These are phyloP conservation scores for Lactarius indigo DNA, from an alignment of 768 basidiomycete genomes.

Conservation along the genomic window DNA sequence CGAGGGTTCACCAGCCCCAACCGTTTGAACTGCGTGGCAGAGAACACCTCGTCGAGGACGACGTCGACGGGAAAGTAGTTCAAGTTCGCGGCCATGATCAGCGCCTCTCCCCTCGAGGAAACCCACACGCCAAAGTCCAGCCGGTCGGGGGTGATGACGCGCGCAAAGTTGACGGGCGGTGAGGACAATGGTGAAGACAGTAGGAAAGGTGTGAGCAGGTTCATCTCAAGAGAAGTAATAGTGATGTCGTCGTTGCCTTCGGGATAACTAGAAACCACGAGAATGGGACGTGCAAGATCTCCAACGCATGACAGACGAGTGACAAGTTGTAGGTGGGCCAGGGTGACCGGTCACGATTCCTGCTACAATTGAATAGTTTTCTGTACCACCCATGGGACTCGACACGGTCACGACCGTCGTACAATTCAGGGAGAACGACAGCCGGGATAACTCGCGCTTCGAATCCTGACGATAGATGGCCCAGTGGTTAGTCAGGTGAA, in stretches of 20 bases:
- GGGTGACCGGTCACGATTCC: too few species aligned
- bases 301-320: too few species aligned
- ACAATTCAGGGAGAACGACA: neutral
- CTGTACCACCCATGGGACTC: too few species aligned
- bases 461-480: neutral
- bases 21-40: neutral
- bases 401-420: too few species aligned
- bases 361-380: too few species aligned
- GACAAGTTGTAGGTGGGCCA: too few species aligned
- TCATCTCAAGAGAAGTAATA: neutral
- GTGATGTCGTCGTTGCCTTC: too few species aligned
- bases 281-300: too few species aligned
- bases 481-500: neutral
- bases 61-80: conserved; percentile 4
- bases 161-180: conserved; percentile 6
- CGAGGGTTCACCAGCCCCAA: neutral
- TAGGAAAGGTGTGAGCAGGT: conserved; percentile 11
- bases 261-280: neutral
- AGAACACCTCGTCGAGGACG: conserved; percentile 3
- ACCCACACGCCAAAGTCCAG: conserved; percentile 22
- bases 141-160: conserved; percentile 8
- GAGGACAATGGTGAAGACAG: conserved; percentile 10
- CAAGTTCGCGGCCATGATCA: conserved; percentile 16
- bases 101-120: neutral
- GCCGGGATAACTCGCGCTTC: neutral